Evolutionary conservation across 148 eudicot genomes (phyloP).

Genomic region (Persicaria maculosa): DNA sequence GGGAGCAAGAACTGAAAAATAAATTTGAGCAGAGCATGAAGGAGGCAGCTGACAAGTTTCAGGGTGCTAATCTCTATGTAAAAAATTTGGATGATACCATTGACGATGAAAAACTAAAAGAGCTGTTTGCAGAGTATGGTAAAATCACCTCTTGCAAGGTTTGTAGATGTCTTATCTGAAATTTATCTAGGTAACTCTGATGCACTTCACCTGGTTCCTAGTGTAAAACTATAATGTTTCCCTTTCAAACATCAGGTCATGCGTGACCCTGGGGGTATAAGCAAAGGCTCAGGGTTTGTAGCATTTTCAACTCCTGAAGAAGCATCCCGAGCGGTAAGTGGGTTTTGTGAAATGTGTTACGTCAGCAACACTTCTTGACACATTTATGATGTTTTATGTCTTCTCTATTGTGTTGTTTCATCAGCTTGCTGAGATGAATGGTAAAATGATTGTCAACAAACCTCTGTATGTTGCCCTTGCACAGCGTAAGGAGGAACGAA

Average conservation of each 20-base stretch:
- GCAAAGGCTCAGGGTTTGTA: slow-evolving; percentile 93
- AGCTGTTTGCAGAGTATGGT: slow-evolving; percentile 62
- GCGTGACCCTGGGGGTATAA: slow-evolving; percentile 78
- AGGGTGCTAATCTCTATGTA: slow-evolving; percentile 49
- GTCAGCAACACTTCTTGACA: neutral
- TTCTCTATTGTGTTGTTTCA: slow-evolving; percentile 3
- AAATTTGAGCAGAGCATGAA: slow-evolving; percentile 53
- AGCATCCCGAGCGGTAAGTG: slow-evolving; percentile 88
- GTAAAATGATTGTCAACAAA: slow-evolving; percentile 71
- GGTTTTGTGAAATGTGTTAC: neutral
- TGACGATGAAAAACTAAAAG: slow-evolving; percentile 76
- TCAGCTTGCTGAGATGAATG: slow-evolving; percentile 82
- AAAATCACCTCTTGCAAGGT: slow-evolving; percentile 93
- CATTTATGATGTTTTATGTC: neutral
- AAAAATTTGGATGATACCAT: slow-evolving; percentile 76
- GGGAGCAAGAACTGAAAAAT: slow-evolving; percentile 46
- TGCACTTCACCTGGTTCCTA: neutral
- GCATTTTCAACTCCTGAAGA: slow-evolving; percentile 86
- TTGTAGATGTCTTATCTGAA: neutral
- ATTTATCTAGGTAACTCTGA: neutral
- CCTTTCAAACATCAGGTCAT: slow-evolving; percentile 40
- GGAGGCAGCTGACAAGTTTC: slow-evolving; percentile 57
- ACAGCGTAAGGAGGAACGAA: slow-evolving; percentile 89
- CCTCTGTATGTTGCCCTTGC: slow-evolving; percentile 95
- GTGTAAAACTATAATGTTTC: neutral